Conservation (phyloP, 768 basidiomycete genomes). For the Fomitopsis pulvina region DNA sequence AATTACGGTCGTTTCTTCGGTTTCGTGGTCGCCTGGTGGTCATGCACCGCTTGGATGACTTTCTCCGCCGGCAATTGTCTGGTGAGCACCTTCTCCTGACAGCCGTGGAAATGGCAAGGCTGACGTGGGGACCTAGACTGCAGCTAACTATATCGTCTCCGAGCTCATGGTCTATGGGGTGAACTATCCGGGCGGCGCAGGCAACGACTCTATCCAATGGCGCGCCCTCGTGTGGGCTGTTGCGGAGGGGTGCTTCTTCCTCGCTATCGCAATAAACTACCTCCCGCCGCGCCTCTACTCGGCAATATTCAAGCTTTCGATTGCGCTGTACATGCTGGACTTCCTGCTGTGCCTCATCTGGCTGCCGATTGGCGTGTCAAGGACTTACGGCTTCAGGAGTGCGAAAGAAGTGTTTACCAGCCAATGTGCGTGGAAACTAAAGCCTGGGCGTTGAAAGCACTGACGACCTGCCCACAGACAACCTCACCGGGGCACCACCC, state of each 20-base stretch:
- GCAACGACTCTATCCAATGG: slow-evolving; percentile 72
- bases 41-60: slow-evolving; percentile 94
- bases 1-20: slow-evolving; percentile 84
- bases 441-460: neutral
- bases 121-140: slow-evolving; percentile 42
- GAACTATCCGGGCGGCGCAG: slow-evolving; percentile 76
- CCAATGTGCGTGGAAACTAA: slow-evolving; percentile 46
- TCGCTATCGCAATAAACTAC: slow-evolving; percentile 80
- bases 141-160: slow-evolving; percentile 87
- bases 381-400: slow-evolving; percentile 83
- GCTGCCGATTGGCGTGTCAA: slow-evolving; percentile 87
- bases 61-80: slow-evolving; percentile 87
- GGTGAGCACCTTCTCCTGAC: slow-evolving; percentile 31
- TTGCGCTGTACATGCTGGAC: slow-evolving; percentile 74
- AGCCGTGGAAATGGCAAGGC: neutral
- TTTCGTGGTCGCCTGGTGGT: slow-evolving; percentile 91
- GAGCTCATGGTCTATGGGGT: slow-evolving; percentile 75
- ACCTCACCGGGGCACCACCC: slow-evolving; percentile 80
- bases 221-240: slow-evolving; percentile 80
- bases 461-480: slow-evolving; percentile 44
- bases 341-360: slow-evolving; percentile 86
- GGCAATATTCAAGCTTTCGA: slow-evolving; percentile 67
- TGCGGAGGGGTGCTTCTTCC: slow-evolving; percentile 63
- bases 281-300: slow-evolving; percentile 75
- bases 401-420: slow-evolving; percentile 79